Evolutionary conservation across 306 rosid species (phyloP), one percentile per base, ranked within the genome.

Genomic region (Carpinus fangiana): DNA sequence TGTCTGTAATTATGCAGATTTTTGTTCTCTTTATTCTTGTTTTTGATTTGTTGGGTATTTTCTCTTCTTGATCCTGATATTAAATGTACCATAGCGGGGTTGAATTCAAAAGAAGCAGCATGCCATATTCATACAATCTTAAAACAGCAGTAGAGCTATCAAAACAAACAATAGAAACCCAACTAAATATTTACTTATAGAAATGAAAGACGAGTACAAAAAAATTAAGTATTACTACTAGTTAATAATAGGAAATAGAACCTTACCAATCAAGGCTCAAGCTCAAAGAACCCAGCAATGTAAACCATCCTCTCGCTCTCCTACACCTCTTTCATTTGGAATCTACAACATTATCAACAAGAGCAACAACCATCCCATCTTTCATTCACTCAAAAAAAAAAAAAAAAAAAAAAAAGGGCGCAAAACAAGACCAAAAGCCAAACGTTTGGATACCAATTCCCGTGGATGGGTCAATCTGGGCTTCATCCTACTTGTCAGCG

Each of bases 391-490:
- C 68, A 38, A 4, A 38, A 5, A 5, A 38, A 38, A 38, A 38
- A 38, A 23, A 23, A 23, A 23, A 23, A 23, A 23, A 23, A 23
- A 23, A 23, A 38, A 38, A 0, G 6, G 18, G 43, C 21, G 28
- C 21, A 7, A 66, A 48, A 45, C 9, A 38, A 53, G 47, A 76
- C 54, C 23, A 20, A 21, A 5, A 50, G 34, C 70, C 23, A 57
- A 31, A 3, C 54, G 73, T 2, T 20, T 12, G 18, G 10, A 53
- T 91, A 93, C 97, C 96, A n/a, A 94, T 85, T 81, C 98, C 97
- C 82, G 91, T 90, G 89, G 87, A 95, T 82, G 90, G 98, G 48
- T 89, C 88, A 56, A 90, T 92, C 85, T 92, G 97, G 17, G 89
- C 83, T 76, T 92, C 97, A 74, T 85, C 86, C 93, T 92, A 94